Percentiles rank a stretch among this genome's conserved stretches.
Conservation (phyloP, 805 yeast genomes). For the Starmerella asiatica region DNA sequence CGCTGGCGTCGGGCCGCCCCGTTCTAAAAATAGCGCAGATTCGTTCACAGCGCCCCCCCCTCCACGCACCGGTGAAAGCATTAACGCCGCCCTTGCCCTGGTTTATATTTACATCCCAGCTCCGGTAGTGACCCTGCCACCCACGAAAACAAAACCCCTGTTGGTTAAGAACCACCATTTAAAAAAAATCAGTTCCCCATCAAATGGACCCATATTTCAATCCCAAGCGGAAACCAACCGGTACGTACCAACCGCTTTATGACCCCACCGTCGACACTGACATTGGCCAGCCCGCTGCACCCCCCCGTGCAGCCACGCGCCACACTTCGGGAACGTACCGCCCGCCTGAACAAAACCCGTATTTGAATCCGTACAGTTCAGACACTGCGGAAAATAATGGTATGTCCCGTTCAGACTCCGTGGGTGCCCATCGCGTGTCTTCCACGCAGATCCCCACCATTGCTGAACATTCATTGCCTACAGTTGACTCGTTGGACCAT, state of each 20-base stretch:
- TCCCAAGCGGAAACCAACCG: slow-evolving; percentile 11
- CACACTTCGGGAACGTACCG: background rate
- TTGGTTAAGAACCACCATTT: no score
- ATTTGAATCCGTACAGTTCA: background rate
- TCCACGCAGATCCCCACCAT: background rate
- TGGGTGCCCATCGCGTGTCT: background rate
- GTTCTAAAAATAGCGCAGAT: no score
- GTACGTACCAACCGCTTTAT: slow-evolving; percentile 4
- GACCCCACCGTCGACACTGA: slow-evolving; percentile 6
- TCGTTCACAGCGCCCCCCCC: no score
- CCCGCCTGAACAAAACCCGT: background rate
- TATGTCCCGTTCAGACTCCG: background rate
- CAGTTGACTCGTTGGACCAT: background rate
- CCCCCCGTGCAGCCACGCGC: background rate
- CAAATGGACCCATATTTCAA: slow-evolving; percentile 12
- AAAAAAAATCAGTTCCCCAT: no score
- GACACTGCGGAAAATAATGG: background rate
- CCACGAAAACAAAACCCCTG: no score
- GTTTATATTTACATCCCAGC: background rate
- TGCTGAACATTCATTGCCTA: background rate
- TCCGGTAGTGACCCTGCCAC: no score
- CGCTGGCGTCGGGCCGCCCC: no score
- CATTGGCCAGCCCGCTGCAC: background rate
- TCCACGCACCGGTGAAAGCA: no score
- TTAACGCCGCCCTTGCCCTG: no score